Base-by-base conservation (phyloP, 345 rosid genomes). In the Eutrema japonicum region DNA sequence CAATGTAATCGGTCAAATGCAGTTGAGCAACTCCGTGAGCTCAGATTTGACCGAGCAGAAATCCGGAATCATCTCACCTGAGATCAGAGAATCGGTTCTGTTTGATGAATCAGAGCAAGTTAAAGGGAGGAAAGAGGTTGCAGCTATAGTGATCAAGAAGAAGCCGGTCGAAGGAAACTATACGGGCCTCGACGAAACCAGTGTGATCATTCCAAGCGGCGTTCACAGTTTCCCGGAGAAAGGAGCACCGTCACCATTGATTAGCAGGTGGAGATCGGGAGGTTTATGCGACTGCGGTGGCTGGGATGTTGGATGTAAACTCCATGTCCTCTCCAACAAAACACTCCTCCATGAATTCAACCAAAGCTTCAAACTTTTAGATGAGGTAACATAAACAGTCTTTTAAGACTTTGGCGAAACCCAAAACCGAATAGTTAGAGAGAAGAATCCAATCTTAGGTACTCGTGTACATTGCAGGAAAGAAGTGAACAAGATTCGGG, bases 271-370 rank as follows among this genome's bases (percentile, higher is more conserved):
- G 99, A 88, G 73, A 77, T 69, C 88, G 0, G 86, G 89, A 71
- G 99, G 99, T 53, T 73, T 79, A 49, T 95, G 99, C 42, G 98
- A 95, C 70, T 95, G 97, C 48, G 99, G 99, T 61, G 99, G 99
- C 36, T 95, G 99, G 99, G 99, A 95, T 81, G 82, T 88, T 11
- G 99, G 96, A 46, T 95, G 99, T 80, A 81, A 83, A 65, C 77
- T 90, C 22, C 79, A 78, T 5, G 57, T 85, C 36, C 88, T 95
- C 61, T 77, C 89, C 51, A 81, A 78, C 70, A 75, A 72, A 65
- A 74, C 64, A 30, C 30, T 32, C 38, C 18, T 68, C 36, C 75
- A 66, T 10, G 74, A 72, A 49, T 62, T 68, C 51, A 78, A 56
- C 66, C 72, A 81, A 72, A 60, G 67, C 76, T 78, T 92, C 45